Base-by-base conservation (phyloP, 768 basidiomycete species). In the Mycena filopes region DNA sequence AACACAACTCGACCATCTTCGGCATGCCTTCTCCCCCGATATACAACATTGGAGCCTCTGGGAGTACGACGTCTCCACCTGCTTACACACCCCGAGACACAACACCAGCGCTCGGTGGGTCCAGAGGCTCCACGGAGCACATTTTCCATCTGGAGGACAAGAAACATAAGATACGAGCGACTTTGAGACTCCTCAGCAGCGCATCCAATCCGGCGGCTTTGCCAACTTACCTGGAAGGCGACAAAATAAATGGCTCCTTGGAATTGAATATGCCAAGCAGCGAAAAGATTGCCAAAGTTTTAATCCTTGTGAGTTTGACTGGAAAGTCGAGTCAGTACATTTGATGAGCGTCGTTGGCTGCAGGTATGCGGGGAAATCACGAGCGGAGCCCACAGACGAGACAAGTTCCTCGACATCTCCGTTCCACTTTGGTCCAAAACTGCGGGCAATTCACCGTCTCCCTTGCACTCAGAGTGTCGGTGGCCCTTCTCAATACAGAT, bases 41-140 rank as follows among this genome's bases (percentile, higher is more conserved):
- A 13, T 68, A 68, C 40, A 49, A 59, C 20, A 29, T 38, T 45
- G 51, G 48, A 6, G 20, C 66, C 20, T 33, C 40, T 47, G 16
- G 29, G 7, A 20, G 40, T 15, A 45, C 57, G 8, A 46, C 41
- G 10, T 48, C 45, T n/a, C 31, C 65, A 29, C 67, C 67, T 25
- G 54, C 63, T 9, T 68, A 68, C 54, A 63, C 43, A n/a, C 47
- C 58, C 12, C 61, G 58, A 43, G 51, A 20, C 8, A 21, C 18
- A 3, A n/a, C 7, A 23, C 23, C 40, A 23, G 11, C 11, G 10
- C 25, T 10, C 10, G 28, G 31, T 42, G 57, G 53, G 31, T 59
- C 54, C 38, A 54, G 61, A 45, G 43, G 54, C 25, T 60, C 61
- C 13, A 65, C 63, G 21, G 62, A 68, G 21, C 67, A 68, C 36